Conservation (phyloP, 208 protist species). For the Leptomonas pyrrhocoris region DNA sequence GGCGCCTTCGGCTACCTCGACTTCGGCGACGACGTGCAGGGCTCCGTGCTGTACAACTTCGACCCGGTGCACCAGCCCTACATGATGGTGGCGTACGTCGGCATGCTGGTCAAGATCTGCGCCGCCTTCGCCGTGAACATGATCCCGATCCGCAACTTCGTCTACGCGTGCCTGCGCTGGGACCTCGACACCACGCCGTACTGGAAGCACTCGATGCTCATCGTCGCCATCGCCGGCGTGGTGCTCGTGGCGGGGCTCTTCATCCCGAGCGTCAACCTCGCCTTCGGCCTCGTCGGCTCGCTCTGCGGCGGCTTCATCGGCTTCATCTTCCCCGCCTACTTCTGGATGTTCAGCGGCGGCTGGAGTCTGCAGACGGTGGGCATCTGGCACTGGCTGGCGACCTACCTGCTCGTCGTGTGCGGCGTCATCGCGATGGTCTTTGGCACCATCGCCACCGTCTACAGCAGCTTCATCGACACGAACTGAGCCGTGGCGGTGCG, state of each 20-base stretch:
- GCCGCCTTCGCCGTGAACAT: constrained; percentile 58
- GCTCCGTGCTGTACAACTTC: constrained; percentile 60
- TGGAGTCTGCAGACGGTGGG: constrained; percentile 57
- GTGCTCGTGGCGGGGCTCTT: constrained; percentile 67
- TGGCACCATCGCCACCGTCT: constrained; percentile 55
- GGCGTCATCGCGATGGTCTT: constrained; percentile 70
- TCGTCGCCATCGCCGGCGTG: constrained; percentile 32
- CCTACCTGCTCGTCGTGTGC: constrained; percentile 42
- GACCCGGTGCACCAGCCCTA: constrained; percentile 59
- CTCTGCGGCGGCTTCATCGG: constrained; percentile 69
- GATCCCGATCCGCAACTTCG: constrained; percentile 59
- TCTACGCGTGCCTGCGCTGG: constrained; percentile 53
- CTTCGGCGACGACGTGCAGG: constrained; percentile 49
- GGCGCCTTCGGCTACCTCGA: constrained; percentile 80
- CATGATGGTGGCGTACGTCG: constrained; percentile 70
- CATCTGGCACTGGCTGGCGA: constrained; percentile 40
- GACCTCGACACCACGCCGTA: constrained; percentile 60
- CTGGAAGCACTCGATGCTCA: constrained; percentile 56
- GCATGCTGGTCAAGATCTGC: constrained; percentile 68
- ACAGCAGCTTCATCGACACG: constrained; percentile 36
- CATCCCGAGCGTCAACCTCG: constrained; percentile 66
- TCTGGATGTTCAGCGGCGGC: constrained; percentile 66
- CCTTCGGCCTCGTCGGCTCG: constrained; percentile 71
- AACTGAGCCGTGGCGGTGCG: not conserved
- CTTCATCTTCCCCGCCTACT: constrained; percentile 77